phyloP scores from a whole-genome alignment of 805 yeast genomes.

The Candida loeiensis region DNA sequence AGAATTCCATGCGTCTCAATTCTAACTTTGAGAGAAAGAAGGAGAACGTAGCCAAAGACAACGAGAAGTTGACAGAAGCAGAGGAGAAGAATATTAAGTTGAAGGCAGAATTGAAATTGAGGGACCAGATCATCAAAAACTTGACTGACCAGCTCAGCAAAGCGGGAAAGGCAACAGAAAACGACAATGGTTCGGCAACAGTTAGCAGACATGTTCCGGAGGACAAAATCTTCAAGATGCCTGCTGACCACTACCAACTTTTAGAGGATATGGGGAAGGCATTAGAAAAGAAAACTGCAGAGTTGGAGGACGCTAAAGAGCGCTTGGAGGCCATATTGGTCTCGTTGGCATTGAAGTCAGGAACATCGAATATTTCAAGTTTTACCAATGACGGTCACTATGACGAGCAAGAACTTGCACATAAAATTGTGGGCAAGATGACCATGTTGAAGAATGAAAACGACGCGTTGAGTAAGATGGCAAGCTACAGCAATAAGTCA shows the following conservation, averaged over 20 bases:
- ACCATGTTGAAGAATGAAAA: slow-evolving; percentile 64
- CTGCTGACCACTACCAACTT: slow-evolving; percentile 42
- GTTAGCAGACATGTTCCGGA: slow-evolving; percentile 7
- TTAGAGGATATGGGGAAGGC: slow-evolving; percentile 48
- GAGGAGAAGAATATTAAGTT: slow-evolving; percentile 26
- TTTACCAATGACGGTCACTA: slow-evolving; percentile 55
- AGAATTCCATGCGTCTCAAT: slow-evolving; percentile 1
- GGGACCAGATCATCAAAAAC: slow-evolving; percentile 43
- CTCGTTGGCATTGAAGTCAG: slow-evolving; percentile 21
- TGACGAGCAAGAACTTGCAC: slow-evolving; percentile 74
- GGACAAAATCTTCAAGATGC: slow-evolving; percentile 28
- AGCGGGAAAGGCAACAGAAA: slow-evolving; percentile 11
- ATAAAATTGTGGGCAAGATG: slow-evolving; percentile 62
- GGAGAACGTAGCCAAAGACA: background rate
- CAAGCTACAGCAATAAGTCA: slow-evolving; percentile 72
- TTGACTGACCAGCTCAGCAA: slow-evolving; percentile 32
- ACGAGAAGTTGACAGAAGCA: background rate
- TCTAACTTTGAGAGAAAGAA: background rate
- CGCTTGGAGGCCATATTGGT: slow-evolving; percentile 59
- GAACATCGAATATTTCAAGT: slow-evolving; percentile 22
- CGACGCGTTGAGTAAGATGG: slow-evolving; percentile 62
- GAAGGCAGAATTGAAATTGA: slow-evolving; percentile 50
- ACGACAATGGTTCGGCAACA: background rate
- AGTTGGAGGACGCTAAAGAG: slow-evolving; percentile 57
- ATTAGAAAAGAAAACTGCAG: slow-evolving; percentile 42